Evolutionary conservation across 257 asterid genomes (phyloP).

Genomic region (Salvia rosmarinus): DNA sequence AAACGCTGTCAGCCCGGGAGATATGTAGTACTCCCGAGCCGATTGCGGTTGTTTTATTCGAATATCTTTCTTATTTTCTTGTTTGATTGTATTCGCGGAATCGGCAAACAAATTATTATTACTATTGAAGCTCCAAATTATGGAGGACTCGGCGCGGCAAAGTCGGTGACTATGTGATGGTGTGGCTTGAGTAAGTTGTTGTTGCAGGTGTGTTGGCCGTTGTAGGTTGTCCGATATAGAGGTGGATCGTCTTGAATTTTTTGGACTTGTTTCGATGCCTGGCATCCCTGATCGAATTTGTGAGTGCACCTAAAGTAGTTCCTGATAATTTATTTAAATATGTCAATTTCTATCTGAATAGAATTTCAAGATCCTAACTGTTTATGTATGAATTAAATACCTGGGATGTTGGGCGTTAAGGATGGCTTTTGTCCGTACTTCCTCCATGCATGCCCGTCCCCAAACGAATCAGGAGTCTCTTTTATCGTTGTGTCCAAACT

Average conservation of each 20-base stretch:
- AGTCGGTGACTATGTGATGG: slow-evolving; percentile 33
- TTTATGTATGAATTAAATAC: slow-evolving; percentile 25
- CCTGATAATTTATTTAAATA: too few species aligned
- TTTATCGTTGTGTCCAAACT: slow-evolving; percentile 42
- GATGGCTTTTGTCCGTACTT: slow-evolving; percentile 78
- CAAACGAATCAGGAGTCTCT: slow-evolving; percentile 38
- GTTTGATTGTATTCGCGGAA: too few species aligned
- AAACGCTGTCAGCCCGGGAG: slow-evolving; percentile 24
- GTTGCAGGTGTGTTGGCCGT: slow-evolving; percentile 59
- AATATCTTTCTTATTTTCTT: slow-evolving; percentile 31
- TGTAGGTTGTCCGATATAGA: slow-evolving; percentile 53
- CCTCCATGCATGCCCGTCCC: slow-evolving; percentile 80
- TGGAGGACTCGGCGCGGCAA: slow-evolving; percentile 38
- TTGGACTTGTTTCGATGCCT: slow-evolving; percentile 70
- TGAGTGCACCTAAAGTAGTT: slow-evolving; percentile 78
- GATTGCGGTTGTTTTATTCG: background rate
- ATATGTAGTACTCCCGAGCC: slow-evolving; percentile 3
- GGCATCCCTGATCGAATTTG: slow-evolving; percentile 65
- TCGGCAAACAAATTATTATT: too few species aligned
- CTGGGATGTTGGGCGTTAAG: slow-evolving; percentile 58
- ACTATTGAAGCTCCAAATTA: slow-evolving; percentile 52
- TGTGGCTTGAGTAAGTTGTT: too few species aligned
- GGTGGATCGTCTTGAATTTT: slow-evolving; percentile 56
- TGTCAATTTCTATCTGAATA: too few species aligned
- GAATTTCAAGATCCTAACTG: background rate